Evolutionary conservation across 768 basidiomycete species (phyloP).

Genomic region (Gautieria morchelliformis): DNA sequence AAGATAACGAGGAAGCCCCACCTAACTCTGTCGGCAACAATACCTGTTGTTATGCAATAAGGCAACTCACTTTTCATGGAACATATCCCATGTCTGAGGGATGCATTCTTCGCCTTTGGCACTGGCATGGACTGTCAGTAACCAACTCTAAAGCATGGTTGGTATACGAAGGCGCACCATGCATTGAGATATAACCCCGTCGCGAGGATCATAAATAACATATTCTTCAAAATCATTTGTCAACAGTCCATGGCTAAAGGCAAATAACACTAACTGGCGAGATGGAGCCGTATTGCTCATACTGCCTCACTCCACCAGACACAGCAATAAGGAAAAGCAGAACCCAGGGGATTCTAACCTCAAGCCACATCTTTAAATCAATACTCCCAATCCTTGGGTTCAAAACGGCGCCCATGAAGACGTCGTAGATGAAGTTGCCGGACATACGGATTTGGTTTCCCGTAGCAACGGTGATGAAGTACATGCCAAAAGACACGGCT

Average conservation of each 20-base stretch:
- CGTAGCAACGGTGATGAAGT: slow-evolving; percentile 66
- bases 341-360: slow-evolving; percentile 95
- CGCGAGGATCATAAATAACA: slow-evolving; percentile 92
- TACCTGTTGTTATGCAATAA: neutral
- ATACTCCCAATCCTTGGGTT: slow-evolving; percentile 89
- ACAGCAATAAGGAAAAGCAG: slow-evolving; percentile 89
- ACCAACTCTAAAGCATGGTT: neutral
- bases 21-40: slow-evolving; percentile 19
- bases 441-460: slow-evolving; percentile 87
- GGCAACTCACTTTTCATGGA: slow-evolving; percentile 75
- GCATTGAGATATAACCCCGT: slow-evolving; percentile 97
- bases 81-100: slow-evolving; percentile 99
- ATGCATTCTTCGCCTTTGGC: slow-evolving; percentile 93
- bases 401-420: slow-evolving; percentile 92
- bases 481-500: slow-evolving; percentile 67
- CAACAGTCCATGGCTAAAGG: neutral
- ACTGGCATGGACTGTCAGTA: slow-evolving; percentile 25
- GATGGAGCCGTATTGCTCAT: slow-evolving; percentile 84
- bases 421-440: slow-evolving; percentile 89
- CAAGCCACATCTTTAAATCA: slow-evolving; percentile 98
- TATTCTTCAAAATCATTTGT: slow-evolving; percentile 48
- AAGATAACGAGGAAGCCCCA: slow-evolving; percentile 98
- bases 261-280: slow-evolving; percentile 57
- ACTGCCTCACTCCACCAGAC: slow-evolving; percentile 92
- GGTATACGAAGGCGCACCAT: slow-evolving; percentile 40